Evolutionary conservation across 192 early-diverging fungal species (phyloP), one percentile per base, ranked within the genome.

Genomic region (Coemansia sp.): DNA sequence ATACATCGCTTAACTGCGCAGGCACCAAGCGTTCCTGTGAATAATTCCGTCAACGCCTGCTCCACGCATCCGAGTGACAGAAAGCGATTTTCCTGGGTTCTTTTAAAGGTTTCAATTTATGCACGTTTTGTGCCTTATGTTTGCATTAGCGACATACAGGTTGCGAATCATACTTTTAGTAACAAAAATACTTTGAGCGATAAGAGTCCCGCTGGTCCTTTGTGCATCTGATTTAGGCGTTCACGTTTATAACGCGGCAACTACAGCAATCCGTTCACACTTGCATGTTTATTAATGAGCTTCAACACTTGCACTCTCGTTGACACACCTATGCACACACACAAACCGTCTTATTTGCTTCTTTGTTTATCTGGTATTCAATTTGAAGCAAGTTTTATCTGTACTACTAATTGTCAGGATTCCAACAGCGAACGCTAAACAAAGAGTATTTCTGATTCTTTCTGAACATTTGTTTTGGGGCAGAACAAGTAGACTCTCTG

Each of bases 51-150:
- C 19, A 9, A 10, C 21, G 45, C 21, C 45, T 47, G 15, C 45
- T 47, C 45, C 45, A 47, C n/a, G 45, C 45, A 47, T 47, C 45
- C 45, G 19, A 47, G 45, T 21, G 45, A 47, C 45, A 47, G 22
- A 47, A 47, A 17, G 17, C 17, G 45, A 47, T 47, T 47, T 47
- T 47, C 45, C 45, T 47, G 15, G 9, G 9, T 47, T 21, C 19
- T 47, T 47, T 47, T 47, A 17, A 47, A 47, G 45, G 18, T 47
- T 47, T 47, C 45, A 47, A 47, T 47, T 47, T 47, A 47, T 47
- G 45, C 45, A 47, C 21, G 45, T n/a, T 47, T 47, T 47, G 45
- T 47, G 45, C 45, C 9, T 17, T 47, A 22, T 47, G 22, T 47
- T 47, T 47, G 45, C 45, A 19, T 47, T 47, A 30, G 27, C 27